Evolutionary conservation across 495 filamentous ascomycete species (phyloP), one percentile per base, ranked within the genome.

Genomic region (Polyplosphaeria fusca): DNA sequence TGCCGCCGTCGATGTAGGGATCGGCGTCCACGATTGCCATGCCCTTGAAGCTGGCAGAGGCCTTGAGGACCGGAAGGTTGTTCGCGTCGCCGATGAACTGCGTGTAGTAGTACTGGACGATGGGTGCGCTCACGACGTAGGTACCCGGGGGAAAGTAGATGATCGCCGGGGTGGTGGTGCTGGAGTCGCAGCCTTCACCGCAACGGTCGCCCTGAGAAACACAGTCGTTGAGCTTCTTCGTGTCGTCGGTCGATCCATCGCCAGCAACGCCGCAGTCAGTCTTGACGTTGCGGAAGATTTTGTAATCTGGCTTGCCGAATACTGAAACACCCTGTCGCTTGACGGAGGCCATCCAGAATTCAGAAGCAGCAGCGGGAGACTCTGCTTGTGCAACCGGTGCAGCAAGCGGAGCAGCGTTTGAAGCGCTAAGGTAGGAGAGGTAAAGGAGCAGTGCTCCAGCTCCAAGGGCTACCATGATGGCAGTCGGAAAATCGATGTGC

Each of bases 1-100:
- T 49, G 19, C 56, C 61, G 11, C 62, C 71, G 25, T 79, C 64
- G 22, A 75, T 71, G 67, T 98, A 97, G 0, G 91, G 91, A 61
- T 98, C 87, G 7, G 89, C 76, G 64, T 96, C 91, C 64, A 98
- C 89, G 20, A 98, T 78, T 18, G 84, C 92, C 71, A 96, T 95
- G 58, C 93, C 93, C 3, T 73, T 41, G 66, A 97, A 97, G 57
- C 68, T 68, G 5, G 85, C 65, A 0, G 82, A 69, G 0, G 86
- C 93, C 76, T 91, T 90, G 69, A 97, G 76, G 0, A 84, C 86
- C 1, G 92, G 92, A 2, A 84, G 66, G 50, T 79, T 74, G 39
- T 78, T 66, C 22, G 82, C 78, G 73, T 97, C 88, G 50, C 83
- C 82, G 38, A 85, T 63, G 38, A 86, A 70, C 67, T 86, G 77